Percentiles rank a stretch among this genome's conserved stretches.
These are phyloP conservation scores for Apiotrichum brassicae DNA, from an alignment of 1,284 basidiomycete species.

Conservation along the genomic window DNA sequence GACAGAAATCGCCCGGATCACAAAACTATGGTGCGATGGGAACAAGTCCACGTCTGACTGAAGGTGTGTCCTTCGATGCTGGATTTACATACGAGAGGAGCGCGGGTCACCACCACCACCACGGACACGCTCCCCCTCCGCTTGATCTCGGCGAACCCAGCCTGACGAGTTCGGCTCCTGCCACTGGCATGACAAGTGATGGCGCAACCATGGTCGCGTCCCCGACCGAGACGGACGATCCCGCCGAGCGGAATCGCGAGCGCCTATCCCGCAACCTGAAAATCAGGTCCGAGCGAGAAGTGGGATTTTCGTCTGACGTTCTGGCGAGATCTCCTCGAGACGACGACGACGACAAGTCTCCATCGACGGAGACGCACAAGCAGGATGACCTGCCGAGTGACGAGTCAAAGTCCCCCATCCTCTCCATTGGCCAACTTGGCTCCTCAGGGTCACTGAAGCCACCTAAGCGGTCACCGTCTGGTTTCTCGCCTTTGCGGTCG, in stretches of 20 bases:
- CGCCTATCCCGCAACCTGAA: too few relatives aligned
- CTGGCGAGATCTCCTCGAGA: too few relatives aligned
- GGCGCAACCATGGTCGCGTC: background rate
- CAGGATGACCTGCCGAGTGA: background rate
- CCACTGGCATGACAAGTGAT: background rate
- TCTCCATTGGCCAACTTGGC: too few relatives aligned
- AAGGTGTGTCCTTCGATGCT: background rate
- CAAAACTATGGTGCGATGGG: conserved; percentile 32
- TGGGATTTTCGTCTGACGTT: too few relatives aligned
- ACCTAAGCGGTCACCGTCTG: background rate
- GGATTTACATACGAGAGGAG: background rate
- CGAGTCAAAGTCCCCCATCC: background rate
- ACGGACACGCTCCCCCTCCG: conserved; percentile 24
- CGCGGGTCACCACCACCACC: background rate
- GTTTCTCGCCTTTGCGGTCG: conserved; percentile 7
- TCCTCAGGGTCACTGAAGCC: background rate
- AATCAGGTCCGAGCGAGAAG: too few relatives aligned
- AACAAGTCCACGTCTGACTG: conserved; percentile 21
- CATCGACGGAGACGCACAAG: too few relatives aligned
- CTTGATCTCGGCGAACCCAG: conserved; percentile 36
- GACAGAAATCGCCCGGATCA: background rate
- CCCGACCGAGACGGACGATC: background rate
- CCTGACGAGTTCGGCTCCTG: conserved; percentile 3
- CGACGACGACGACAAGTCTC: too few relatives aligned
- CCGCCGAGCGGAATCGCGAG: background rate